Evolutionary conservation across 1,139 yeast genomes (phyloP).

Genomic region (Wickerhamiella infanticola): DNA sequence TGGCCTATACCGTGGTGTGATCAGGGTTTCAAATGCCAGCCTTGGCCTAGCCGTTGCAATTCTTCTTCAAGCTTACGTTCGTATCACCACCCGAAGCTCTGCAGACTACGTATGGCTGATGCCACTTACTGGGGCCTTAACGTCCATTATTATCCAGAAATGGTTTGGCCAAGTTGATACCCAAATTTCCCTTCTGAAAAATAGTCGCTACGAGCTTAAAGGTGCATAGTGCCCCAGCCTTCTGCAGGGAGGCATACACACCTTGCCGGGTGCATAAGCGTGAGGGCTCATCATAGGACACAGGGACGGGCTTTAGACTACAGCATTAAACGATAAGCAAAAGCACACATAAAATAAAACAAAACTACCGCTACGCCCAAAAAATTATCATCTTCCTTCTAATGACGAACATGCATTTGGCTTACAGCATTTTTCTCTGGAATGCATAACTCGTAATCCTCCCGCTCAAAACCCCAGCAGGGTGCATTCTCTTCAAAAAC

Average conservation of each 20-base stretch:
- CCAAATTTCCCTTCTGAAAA: slow-evolving; percentile 15
- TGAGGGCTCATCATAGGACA: no score
- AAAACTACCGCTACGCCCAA: no score
- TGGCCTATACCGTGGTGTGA: slow-evolving; percentile 4
- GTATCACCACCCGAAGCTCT: slow-evolving; percentile 19
- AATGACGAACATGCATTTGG: no score
- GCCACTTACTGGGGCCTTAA: slow-evolving; percentile 18
- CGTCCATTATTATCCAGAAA: slow-evolving; percentile 15
- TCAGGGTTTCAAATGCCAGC: slow-evolving; percentile 4
- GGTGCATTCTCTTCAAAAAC: background rate
- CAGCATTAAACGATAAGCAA: no score
- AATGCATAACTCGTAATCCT: background rate
- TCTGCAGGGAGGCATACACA: no score
- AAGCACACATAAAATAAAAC: no score
- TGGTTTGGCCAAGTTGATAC: slow-evolving; percentile 19
- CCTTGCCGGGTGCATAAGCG: no score
- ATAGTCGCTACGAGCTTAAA: slow-evolving; percentile 17
- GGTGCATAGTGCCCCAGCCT: slow-evolving; percentile 16
- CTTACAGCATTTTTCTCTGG: background rate
- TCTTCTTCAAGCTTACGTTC: slow-evolving; percentile 15
- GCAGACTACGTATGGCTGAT: slow-evolving; percentile 23
- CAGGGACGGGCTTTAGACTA: no score
- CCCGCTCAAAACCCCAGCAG: background rate
- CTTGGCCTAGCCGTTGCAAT: slow-evolving; percentile 16
- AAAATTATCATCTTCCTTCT: no score